Conservation (phyloP, 345 rosid species). For the Gossypium turneri region DNA sequence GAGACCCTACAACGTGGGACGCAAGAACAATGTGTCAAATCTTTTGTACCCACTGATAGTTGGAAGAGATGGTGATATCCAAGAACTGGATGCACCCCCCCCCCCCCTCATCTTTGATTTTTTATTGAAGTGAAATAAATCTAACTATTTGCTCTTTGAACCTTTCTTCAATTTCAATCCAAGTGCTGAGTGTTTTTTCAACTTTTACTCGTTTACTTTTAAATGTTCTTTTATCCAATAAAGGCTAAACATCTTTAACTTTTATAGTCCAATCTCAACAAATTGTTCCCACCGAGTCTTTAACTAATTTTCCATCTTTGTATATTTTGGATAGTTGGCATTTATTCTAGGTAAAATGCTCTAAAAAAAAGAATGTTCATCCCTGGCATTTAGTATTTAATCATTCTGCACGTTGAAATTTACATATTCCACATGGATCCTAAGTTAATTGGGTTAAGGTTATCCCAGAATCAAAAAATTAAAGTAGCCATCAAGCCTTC, state of each 20-base stretch:
- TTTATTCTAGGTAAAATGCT: slow-evolving; percentile 1
- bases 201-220: neutral
- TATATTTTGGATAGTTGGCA: neutral
- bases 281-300: neutral
- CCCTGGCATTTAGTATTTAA: neutral
- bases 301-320: neutral
- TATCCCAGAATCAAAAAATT: neutral
- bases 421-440: neutral
- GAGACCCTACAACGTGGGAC: slow-evolving; percentile 14
- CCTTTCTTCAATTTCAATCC: neutral
- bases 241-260: neutral
- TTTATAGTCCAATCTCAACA: neutral
- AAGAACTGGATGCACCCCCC: neutral
- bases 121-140: neutral
- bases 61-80: neutral
- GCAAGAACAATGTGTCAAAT: slow-evolving; percentile 29
- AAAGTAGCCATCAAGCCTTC: neutral
- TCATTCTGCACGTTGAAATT: neutral
- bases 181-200: neutral
- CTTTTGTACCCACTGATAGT: neutral
- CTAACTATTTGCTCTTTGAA: neutral
- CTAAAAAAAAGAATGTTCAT: neutral
- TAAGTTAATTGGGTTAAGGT: neutral
- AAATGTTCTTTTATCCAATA: neutral
- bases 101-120: neutral